Conservation (phyloP, 208 protist genomes). For the Acanthamoeba culbertsoni region DNA sequence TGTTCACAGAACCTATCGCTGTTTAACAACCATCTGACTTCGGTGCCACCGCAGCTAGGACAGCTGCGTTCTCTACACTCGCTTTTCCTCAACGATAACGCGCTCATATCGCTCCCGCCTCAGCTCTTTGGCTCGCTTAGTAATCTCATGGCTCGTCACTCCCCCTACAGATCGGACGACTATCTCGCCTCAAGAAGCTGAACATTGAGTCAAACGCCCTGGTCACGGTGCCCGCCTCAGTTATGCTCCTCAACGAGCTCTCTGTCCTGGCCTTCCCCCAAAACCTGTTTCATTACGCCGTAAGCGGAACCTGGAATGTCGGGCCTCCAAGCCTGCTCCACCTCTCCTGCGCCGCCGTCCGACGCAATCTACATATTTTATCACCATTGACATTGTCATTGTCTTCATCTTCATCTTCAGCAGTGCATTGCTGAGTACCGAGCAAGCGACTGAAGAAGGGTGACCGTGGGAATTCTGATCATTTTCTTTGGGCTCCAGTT, state of each 20-base stretch:
- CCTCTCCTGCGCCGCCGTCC: conserved; percentile 17
- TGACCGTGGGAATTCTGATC: too few species aligned
- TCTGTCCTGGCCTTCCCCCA: conserved; percentile 5
- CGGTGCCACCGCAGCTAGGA: conserved; percentile 6
- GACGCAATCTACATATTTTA: neutral
- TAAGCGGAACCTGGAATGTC: neutral
- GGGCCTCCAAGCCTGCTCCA: neutral
- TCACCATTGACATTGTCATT: too few species aligned
- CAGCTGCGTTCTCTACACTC: conserved; percentile 10
- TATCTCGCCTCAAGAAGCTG: neutral
- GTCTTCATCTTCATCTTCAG: too few species aligned
- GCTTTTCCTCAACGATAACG: conserved; percentile 44
- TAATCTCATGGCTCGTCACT: neutral
- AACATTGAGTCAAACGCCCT: neutral
- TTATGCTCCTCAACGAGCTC: neutral
- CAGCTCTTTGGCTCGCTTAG: neutral
- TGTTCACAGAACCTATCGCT: conserved; percentile 6
- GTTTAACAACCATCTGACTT: conserved; percentile 16
- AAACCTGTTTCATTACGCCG: conserved; percentile 32
- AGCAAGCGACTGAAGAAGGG: too few species aligned
- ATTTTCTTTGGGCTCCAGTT: too few species aligned
- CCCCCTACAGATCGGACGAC: neutral
- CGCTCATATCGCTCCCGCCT: neutral
- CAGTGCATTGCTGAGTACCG: too few species aligned
- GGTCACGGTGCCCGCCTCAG: neutral